Base-by-base conservation (phyloP, 228 moss, liverwort and hornwort genomes). In the Sphagnum fallax region DNA sequence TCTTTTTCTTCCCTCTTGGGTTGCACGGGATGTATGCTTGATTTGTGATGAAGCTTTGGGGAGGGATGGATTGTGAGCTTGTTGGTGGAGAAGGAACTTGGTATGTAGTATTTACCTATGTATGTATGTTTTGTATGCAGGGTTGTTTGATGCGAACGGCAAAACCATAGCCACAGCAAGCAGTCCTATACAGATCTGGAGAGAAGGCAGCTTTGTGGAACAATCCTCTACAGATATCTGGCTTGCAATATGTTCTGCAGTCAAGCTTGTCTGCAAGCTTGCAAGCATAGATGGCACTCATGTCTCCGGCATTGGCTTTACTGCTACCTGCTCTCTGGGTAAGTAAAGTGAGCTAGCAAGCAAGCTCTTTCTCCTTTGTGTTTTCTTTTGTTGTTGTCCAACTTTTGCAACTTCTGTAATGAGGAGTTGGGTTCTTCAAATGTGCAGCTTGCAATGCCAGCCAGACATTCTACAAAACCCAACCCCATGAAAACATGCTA, bases 281-380 rank as follows among this genome's bases (percentile, higher is more conserved):
- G 85, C 82, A 65, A 84, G 72, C 49, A 79, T 93, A 18, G 76
- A 70, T 62, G 90, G 88, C 75, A 78, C 74, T 70, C 89, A 98
- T 65, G 88, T 98, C 64, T 91, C 87, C 64, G 94, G 98, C 64
- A 79, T 98, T 73, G 98, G 98, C 70, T 94, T 98, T 16, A 66
- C 98, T 65, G 94, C 98, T 50, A 98, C 98, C 71, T 98, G 98
- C 75, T 98, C 98, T 69, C 92, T 98, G 59, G 98, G 97, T 98
- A 73, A 64, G 93, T 67, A 32, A 32, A 32, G 2, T 32, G 47
- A 5, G 47, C 8, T 32, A 32, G 32, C 32, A 32, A 32, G 32
- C 32, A 32, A 32, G 32, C 32, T 32, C 32, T 32, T 32, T 32
- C 2, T 3, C 2, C 32, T 32, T 32, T 32, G 32, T 32, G 32